Base-by-base conservation (phyloP, 129 eudicot genomes). In the Artemisia tridentata region DNA sequence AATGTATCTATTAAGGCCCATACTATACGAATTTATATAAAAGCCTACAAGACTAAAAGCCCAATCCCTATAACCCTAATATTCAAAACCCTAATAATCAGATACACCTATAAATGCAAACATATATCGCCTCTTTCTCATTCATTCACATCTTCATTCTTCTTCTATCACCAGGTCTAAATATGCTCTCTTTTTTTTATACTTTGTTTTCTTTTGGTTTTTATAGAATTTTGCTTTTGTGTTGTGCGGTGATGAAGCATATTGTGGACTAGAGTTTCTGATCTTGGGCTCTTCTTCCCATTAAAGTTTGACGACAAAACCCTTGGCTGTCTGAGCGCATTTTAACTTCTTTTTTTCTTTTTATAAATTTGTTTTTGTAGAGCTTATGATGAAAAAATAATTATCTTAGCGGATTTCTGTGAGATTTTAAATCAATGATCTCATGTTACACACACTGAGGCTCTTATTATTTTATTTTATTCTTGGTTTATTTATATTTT, bases 361-460 rank as follows among this genome's bases (percentile, higher is more conserved):
- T 25, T 55, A 7, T 16, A 9, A 15, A 0, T 0, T 23, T 0
- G 0, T 43, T 17, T 47, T 19, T 10, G 3, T 4, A 0, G 83
- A 78, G 86, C 88, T 84, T 65, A 79, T 81, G 92, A 87, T 84
- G 92, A 86, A 38, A 86, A 70, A 18, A 6, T 8, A 78, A 72
- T 73, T 67, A 87, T 87, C 88, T 87, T 84, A 87, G 92, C 88
- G 92, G 92, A 87, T 87, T 87, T 87, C 92, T 73, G 83, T 78
- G 92, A 84, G 83, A 67, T 56, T 55, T 65, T 60, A 15, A 73
- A 29, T 84, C 89, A 73, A 84, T 84, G 93, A 87, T 84, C 87
- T 87, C 80, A 77, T 87, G 89, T 87, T 87, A 87, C 93, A 87
- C 93, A 87, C 93, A 87, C 93, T 87, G 93, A 87, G 68, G 87